Percentiles rank a stretch among this genome's conserved stretches.
These are phyloP conservation scores for Fraxinus paxiana DNA, from an alignment of 305 asterid genomes.

Conservation along the genomic window DNA sequence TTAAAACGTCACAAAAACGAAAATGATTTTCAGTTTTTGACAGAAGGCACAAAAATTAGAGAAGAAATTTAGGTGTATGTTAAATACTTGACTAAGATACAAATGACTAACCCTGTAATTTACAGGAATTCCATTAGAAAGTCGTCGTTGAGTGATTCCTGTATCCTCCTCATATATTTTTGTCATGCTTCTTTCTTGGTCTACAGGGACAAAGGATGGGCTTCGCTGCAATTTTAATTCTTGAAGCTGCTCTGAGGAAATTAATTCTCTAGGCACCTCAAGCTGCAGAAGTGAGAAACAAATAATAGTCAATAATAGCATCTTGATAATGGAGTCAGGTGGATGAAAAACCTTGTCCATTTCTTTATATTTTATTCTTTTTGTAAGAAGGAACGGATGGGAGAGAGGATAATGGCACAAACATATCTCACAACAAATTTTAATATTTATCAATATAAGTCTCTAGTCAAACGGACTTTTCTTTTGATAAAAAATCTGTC, in stretches of 20 bases:
- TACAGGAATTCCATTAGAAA: slow-evolving; percentile 96
- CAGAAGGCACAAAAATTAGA: slow-evolving; percentile 3
- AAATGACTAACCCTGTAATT: slow-evolving; percentile 68
- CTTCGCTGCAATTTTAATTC: slow-evolving; percentile 47
- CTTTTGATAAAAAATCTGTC: background rate
- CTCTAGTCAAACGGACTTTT: background rate
- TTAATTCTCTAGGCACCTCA: slow-evolving; percentile 90
- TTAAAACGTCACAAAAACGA: background rate
- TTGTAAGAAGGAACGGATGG: background rate
- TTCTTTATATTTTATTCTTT: background rate
- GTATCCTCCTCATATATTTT: slow-evolving; percentile 78
- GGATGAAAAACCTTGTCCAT: slow-evolving; percentile 16
- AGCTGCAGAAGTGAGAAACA: slow-evolving; percentile 52
- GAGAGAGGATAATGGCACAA: background rate
- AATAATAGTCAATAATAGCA: slow-evolving; percentile 18
- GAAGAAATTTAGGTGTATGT: slow-evolving; percentile 10
- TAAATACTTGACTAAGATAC: slow-evolving; percentile 2
- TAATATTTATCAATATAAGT: background rate
- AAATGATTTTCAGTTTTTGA: slow-evolving; percentile 3
- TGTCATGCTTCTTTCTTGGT: slow-evolving; percentile 43
- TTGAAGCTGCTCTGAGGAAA: slow-evolving; percentile 58
- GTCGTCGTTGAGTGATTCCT: slow-evolving; percentile 76
- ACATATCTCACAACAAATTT: background rate
- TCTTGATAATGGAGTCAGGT: slow-evolving; percentile 7
- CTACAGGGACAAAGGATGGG: slow-evolving; percentile 72